Evolutionary conservation across 257 asterid species (phyloP).

Genomic region (Nicotiana obtusifolia): DNA sequence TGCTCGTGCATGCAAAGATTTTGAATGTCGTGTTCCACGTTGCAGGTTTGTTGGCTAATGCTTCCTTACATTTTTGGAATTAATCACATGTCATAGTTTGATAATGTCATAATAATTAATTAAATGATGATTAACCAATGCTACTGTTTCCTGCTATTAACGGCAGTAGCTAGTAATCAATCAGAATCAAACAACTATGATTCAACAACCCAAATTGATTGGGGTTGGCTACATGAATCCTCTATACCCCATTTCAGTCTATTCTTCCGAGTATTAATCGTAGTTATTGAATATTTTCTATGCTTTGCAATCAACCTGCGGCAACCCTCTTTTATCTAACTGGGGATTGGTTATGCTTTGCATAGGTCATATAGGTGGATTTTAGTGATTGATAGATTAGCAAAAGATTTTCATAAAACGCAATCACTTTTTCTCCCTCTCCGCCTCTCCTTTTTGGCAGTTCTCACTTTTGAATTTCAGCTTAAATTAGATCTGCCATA

Average conservation of each 20-base stretch:
- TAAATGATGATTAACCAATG: neutral
- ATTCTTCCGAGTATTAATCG: neutral
- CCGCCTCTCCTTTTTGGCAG: neutral
- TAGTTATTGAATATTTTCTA: neutral
- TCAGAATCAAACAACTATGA: neutral
- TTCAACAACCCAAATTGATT: neutral
- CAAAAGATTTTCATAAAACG: neutral
- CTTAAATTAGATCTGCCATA: neutral
- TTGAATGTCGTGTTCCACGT: constrained; percentile 87
- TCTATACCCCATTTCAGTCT: neutral
- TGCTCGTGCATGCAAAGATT: constrained; percentile 94
- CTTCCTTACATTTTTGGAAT: neutral
- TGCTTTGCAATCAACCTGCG: neutral
- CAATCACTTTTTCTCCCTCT: neutral
- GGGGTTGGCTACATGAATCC: neutral
- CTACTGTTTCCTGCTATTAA: neutral
- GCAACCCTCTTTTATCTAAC: neutral
- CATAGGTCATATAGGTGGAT: neutral
- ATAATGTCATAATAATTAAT: neutral
- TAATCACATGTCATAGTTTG: neutral
- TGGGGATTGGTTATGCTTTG: neutral
- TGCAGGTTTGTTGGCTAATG: constrained; percentile 67
- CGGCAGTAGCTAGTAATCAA: neutral
- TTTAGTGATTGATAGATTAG: neutral
- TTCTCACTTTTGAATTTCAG: neutral